Evolutionary conservation across 495 filamentous ascomycete genomes (phyloP).

Genomic region (Aspergillus mulundensis): DNA sequence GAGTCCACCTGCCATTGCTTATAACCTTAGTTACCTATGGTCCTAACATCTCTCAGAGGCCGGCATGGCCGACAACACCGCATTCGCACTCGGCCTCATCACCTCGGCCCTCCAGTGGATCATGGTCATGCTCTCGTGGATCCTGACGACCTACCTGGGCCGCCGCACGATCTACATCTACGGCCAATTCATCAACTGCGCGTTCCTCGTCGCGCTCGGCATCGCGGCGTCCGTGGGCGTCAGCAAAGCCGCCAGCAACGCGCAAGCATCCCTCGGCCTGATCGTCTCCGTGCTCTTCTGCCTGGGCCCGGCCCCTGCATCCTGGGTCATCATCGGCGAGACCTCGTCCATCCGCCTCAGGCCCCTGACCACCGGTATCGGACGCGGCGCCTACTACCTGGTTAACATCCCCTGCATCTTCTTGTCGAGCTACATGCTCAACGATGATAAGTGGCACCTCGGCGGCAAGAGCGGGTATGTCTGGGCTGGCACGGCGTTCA

Average conservation of each 20-base stretch:
- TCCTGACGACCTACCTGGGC: conserved; percentile 63
- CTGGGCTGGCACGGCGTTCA: conserved; percentile 67
- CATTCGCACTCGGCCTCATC: conserved; percentile 36
- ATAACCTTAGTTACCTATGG: too few relatives aligned
- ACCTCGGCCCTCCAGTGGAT: conserved; percentile 34
- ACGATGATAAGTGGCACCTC: conserved; percentile 68
- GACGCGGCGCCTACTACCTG: conserved; percentile 66
- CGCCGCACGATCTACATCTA: conserved; percentile 64
- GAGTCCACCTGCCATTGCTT: conserved; percentile 2
- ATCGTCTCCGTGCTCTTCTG: conserved; percentile 49
- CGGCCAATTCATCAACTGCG: conserved; percentile 60
- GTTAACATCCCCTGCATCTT: conserved; percentile 65
- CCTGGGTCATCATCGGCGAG: conserved; percentile 71
- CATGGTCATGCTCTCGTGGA: conserved; percentile 48
- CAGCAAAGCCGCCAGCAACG: conserved; percentile 34
- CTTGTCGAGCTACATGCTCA: conserved; percentile 51
- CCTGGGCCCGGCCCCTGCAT: conserved; percentile 71
- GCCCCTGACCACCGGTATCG: conserved; percentile 68
- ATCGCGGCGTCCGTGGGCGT: conserved; percentile 59
- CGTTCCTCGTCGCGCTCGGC: conserved; percentile 55
- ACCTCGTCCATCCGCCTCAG: conserved; percentile 68
- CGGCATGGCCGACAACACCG: conserved; percentile 49
- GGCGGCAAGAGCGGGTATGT: conserved; percentile 69
- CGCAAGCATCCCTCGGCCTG: conserved; percentile 58
- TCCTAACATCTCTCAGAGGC: conserved; percentile 44